Evolutionary conservation across 176 grass and related monocot species (phyloP), one percentile per base, ranked within the genome.

Genomic region (Bromus sterilis): DNA sequence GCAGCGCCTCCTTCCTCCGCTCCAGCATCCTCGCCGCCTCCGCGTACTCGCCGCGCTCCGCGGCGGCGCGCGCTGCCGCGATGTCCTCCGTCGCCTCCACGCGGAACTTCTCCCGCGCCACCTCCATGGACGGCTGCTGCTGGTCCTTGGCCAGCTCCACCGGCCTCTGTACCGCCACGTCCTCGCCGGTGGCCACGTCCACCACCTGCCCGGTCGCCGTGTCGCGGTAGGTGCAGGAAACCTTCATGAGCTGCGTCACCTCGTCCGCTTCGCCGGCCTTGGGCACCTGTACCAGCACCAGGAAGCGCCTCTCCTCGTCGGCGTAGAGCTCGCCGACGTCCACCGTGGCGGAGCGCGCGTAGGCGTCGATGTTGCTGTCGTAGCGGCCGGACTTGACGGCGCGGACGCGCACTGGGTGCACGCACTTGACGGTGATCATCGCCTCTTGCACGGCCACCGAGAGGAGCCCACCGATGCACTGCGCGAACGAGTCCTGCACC

Each of bases 261-360:
- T 83, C 80, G 7, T 69, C 56, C 12, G 5, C 25, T 6, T 35
- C 15, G 23, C 42, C n/a, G 46, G 63, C 79, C 14, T 69, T 57
- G 2, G 93, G 87, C 12, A 97, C 57, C 5, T 80, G n/a, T 11
- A 97, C 15, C 36, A 89, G 76, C 33, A 97, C 26, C 31, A 94
- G 9, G 82, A 97, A 92, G 87, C 91, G 82, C 69, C 40, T 30
- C 69, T 72, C 69, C 69, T 72, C 69, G 1, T 72, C 41, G 7
- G 69, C 69, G 69, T 94, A 94, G 33, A 94, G 68, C 77, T 97
- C 87, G 55, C 91, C 94, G 18, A 97, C 87, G 37, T 92, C 61
- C 18, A 97, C 76, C 1, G 40, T 86, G 36, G 87, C 89, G 24
- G 53, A 78, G 5, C 74, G 83, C 7, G 76, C 82, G 76, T 85